Conservation (phyloP, 2,329 filamentous ascomycete species). For the Penicillium sp. region DNA sequence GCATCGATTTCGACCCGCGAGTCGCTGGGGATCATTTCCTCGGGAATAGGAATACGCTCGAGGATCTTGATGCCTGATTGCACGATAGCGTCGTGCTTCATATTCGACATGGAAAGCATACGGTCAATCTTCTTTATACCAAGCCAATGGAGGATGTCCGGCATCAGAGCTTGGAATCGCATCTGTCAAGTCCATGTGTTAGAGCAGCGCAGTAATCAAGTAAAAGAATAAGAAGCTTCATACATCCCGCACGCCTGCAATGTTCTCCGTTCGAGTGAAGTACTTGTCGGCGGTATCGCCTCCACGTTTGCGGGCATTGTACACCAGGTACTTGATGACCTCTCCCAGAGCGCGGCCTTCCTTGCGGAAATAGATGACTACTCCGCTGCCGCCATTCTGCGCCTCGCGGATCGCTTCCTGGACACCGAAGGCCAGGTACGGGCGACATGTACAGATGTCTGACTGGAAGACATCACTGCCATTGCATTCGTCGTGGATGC, state of each 20-base stretch:
- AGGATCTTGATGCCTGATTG: slow-evolving; percentile 63
- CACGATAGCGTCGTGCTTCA: slow-evolving; percentile 51
- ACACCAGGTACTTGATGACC: slow-evolving; percentile 81
- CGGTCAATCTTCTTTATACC: slow-evolving; percentile 97
- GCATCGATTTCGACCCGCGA: slow-evolving; percentile 98
- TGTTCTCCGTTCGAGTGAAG: slow-evolving; percentile 96
- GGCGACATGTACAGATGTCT: slow-evolving; percentile 89
- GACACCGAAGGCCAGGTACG: slow-evolving; percentile 94
- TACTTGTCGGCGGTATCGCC: slow-evolving; percentile 52
- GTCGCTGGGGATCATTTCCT: slow-evolving; percentile 89
- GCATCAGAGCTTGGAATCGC: slow-evolving; percentile 98
- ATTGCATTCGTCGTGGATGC: slow-evolving; percentile 87
- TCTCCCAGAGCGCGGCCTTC: slow-evolving; percentile 92
- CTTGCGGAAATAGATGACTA: slow-evolving; percentile 98
- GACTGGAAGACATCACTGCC: slow-evolving; percentile 96
- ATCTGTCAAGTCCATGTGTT: slow-evolving; percentile 50
- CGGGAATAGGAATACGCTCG: slow-evolving; percentile 85
- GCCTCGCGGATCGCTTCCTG: slow-evolving; percentile 97
- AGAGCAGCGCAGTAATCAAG: background rate
- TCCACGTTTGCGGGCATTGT: slow-evolving; percentile 46
- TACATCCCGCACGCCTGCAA: slow-evolving; percentile 80
- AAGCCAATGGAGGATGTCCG: slow-evolving; percentile 94
- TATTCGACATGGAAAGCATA: slow-evolving; percentile 97
- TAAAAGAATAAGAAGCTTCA: slow-evolving; percentile 27
- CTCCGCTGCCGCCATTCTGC: slow-evolving; percentile 85